These are phyloP conservation scores for Westerdykella aurantiaca DNA, from an alignment of 2,329 filamentous ascomycete genomes.

Conservation along the genomic window DNA sequence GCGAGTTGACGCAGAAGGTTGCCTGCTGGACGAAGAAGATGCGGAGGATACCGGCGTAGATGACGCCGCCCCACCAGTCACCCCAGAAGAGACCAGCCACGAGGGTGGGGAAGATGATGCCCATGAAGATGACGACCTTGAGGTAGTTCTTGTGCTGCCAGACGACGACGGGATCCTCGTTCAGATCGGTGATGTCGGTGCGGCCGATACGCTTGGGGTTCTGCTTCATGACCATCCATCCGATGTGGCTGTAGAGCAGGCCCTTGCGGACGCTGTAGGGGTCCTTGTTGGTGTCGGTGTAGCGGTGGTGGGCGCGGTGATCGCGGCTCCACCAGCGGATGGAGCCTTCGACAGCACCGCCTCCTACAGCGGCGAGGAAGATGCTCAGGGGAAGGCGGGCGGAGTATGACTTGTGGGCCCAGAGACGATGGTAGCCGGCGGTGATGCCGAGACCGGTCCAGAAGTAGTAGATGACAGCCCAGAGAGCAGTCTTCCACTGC, in stretches of 20 bases:
- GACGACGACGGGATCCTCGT: constrained; percentile 47
- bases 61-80: constrained; percentile 46
- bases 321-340: constrained; percentile 48
- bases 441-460: constrained; percentile 66
- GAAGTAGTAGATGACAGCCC: constrained; percentile 76
- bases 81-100: constrained; percentile 46
- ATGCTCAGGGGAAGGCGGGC: constrained; percentile 42
- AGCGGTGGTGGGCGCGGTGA: constrained; percentile 49
- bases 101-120: constrained; percentile 44
- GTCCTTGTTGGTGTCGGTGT: constrained; percentile 50
- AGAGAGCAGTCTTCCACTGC: constrained; percentile 65
- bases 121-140: constrained; percentile 45
- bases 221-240: constrained; percentile 53
- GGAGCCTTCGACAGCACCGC: constrained; percentile 46
- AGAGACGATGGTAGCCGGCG: constrained; percentile 65
- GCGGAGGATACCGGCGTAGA: constrained; percentile 49
- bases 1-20: constrained; percentile 51
- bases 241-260: constrained; percentile 47
- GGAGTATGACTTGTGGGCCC: constrained; percentile 52
- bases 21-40: constrained; percentile 51
- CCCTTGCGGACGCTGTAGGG: constrained; percentile 51
- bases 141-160: constrained; percentile 48
- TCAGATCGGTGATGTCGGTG: constrained; percentile 48
- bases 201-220: constrained; percentile 50
- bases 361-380: constrained; percentile 46